Evolutionary conservation across 345 rosid species (phyloP).

Genomic region (Eucalyptus microcorys): DNA sequence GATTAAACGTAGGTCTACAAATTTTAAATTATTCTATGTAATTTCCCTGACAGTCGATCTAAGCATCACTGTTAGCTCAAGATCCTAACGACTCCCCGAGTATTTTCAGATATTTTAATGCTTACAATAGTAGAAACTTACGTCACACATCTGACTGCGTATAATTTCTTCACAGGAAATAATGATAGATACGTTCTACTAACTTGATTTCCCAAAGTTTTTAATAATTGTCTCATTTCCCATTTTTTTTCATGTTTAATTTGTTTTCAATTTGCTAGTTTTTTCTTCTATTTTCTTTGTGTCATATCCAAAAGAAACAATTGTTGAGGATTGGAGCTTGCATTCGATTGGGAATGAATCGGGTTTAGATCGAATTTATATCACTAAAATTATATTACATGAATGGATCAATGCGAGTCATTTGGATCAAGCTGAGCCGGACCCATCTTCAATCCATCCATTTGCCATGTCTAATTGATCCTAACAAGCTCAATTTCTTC

Average conservation of each 20-base stretch:
- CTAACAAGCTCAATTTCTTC: neutral
- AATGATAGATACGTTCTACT: too few relatives aligned
- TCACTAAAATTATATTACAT: neutral
- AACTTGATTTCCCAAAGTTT: too few relatives aligned
- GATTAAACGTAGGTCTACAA: constrained; percentile 69
- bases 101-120: neutral
- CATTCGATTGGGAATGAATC: neutral
- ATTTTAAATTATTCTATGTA: neutral
- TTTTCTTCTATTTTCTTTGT: neutral
- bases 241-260: neutral
- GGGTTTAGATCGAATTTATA: neutral
- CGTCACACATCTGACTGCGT: too few relatives aligned
- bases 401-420: neutral
- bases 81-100: neutral
- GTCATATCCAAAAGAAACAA: neutral
- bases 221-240: too few relatives aligned
- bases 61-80: neutral
- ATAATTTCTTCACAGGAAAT: too few relatives aligned
- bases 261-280: neutral
- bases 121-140: too few relatives aligned
- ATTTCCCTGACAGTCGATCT: neutral
- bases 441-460: neutral
- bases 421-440: neutral
- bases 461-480: neutral
- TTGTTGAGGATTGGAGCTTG: neutral